Base-by-base conservation (phyloP, 345 rosid species). In the Hibiscus trionum region DNA sequence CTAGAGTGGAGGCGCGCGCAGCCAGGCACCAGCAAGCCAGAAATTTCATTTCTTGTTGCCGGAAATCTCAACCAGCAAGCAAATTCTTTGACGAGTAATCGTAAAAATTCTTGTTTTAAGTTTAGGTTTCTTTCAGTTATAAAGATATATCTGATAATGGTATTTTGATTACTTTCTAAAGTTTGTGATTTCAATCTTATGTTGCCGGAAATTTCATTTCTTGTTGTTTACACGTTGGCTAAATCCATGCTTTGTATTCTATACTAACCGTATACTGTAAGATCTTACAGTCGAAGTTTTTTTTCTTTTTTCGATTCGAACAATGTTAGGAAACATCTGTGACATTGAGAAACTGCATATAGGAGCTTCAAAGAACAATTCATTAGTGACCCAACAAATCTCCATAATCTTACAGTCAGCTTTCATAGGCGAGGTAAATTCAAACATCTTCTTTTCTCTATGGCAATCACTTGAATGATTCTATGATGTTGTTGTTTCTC, bases 341-440 rank as follows among this genome's bases (percentile, higher is more conserved):
- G 39, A 35, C 39, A 33, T 39, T 16, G 27, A 75, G 61, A 37
- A 59, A 46, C 58, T 70, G 59, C 44, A 16, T 66, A 21, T 33
- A 5, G 71, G 31, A 47, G 26, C 59, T 1, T 6, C 8, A 15
- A 76, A 47, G 4, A 77, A 73, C 21, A 78, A 76, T 29, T 76
- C 76, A 7, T 83, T 84, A 26, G 93, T 95, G 39, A 35, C 0
- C 39, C n/a, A n/a, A n/a, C n/a, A n/a, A n/a, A n/a, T n/a, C n/a
- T n/a, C n/a, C n/a, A n/a, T n/a, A n/a, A n/a, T n/a, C n/a, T n/a
- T n/a, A n/a, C n/a, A n/a, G 7, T 35, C 39, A 1, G 39, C 39
- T 35, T 35, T 35, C 39, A 35, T 35, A 35, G 39, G 39, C 39
- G 5, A 35, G 39, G 39, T 35, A 35, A 35, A 35, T 35, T 35